Conservation (phyloP, 2,329 filamentous ascomycete species). For the Talaromyces pinophilus region DNA sequence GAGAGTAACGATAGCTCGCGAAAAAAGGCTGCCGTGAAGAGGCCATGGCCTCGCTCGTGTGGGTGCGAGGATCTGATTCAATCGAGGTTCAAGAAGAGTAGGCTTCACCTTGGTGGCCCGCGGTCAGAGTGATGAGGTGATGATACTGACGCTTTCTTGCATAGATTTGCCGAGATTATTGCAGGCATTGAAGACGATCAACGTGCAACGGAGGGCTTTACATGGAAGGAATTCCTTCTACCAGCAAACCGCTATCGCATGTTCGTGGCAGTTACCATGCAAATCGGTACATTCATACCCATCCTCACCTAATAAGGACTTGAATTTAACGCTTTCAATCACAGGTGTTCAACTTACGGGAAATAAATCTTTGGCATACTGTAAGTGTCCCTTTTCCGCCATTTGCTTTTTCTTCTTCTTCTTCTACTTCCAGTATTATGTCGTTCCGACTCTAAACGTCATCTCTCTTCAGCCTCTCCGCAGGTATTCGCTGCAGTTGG, state of each 20-base stretch:
- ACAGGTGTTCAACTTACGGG: slow-evolving; percentile 52
- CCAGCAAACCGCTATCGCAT: slow-evolving; percentile 53
- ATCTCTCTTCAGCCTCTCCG: slow-evolving; percentile 33
- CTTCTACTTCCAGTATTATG: too few relatives aligned
- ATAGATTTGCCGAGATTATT: slow-evolving; percentile 28
- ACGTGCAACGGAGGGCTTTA: slow-evolving; percentile 49
- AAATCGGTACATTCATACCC: slow-evolving; percentile 35
- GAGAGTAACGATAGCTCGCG: slow-evolving; percentile 54
- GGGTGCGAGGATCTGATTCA: slow-evolving; percentile 49
- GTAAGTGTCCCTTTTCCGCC: slow-evolving; percentile 29
- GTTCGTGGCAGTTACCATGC: slow-evolving; percentile 51
- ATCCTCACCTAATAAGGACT: background rate
- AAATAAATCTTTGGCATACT: slow-evolving; percentile 51
- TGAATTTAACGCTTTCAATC: background rate
- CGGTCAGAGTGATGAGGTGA: too few relatives aligned
- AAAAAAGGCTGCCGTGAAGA: slow-evolving; percentile 52
- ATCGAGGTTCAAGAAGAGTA: slow-evolving; percentile 24
- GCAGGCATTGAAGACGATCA: slow-evolving; percentile 50
- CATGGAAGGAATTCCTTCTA: slow-evolving; percentile 50
- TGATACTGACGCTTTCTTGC: background rate
- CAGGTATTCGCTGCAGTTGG: slow-evolving; percentile 56
- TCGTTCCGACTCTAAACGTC: background rate
- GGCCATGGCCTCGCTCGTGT: slow-evolving; percentile 50
- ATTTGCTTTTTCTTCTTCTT: too few relatives aligned
- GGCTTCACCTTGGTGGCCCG: background rate